Conservation (phyloP, 768 basidiomycete genomes). For the Sutorius australiensis region DNA sequence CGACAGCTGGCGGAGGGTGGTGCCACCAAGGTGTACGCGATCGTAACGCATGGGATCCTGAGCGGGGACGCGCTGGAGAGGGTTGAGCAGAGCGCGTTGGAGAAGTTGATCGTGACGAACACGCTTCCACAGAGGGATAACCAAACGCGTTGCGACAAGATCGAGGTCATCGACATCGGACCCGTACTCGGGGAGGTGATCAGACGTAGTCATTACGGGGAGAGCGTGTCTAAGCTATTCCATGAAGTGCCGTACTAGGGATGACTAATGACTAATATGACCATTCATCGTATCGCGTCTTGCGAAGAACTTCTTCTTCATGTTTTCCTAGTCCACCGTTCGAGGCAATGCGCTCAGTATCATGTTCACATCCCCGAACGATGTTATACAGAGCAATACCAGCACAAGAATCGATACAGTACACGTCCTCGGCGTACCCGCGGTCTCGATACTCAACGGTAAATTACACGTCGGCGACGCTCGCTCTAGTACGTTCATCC, state of each 20-base stretch:
- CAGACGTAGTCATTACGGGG: slow-evolving; percentile 94
- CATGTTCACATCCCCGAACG: slow-evolving; percentile 32
- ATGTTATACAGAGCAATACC: slow-evolving; percentile 27
- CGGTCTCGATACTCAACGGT: slow-evolving; percentile 67
- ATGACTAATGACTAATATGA: slow-evolving; percentile 15
- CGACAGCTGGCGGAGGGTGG: slow-evolving; percentile 86
- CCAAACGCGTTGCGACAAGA: slow-evolving; percentile 64
- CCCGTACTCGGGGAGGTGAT: slow-evolving; percentile 96
- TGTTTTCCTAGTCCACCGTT: slow-evolving; percentile 19
- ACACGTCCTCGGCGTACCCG: slow-evolving; percentile 68
- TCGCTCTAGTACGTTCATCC: slow-evolving; percentile 55
- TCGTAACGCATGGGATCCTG: slow-evolving; percentile 96
- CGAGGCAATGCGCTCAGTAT: slow-evolving; percentile 34
- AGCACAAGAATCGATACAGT: slow-evolving; percentile 46
- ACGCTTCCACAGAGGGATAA: slow-evolving; percentile 89
- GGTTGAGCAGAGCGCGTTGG: slow-evolving; percentile 70
- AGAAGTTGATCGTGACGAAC: slow-evolving; percentile 97
- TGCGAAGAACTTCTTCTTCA: not conserved
- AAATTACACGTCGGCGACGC: slow-evolving; percentile 71
- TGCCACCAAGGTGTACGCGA: slow-evolving; percentile 78
- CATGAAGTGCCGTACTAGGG: slow-evolving; percentile 82
- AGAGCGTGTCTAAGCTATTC: slow-evolving; percentile 86
- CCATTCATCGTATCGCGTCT: not conserved
- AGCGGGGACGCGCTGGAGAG: slow-evolving; percentile 81
- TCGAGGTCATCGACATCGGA: slow-evolving; percentile 94